Evolutionary conservation across 306 rosid species (phyloP), one percentile per base, ranked within the genome.

Genomic region (Acacia melanoxylon): DNA sequence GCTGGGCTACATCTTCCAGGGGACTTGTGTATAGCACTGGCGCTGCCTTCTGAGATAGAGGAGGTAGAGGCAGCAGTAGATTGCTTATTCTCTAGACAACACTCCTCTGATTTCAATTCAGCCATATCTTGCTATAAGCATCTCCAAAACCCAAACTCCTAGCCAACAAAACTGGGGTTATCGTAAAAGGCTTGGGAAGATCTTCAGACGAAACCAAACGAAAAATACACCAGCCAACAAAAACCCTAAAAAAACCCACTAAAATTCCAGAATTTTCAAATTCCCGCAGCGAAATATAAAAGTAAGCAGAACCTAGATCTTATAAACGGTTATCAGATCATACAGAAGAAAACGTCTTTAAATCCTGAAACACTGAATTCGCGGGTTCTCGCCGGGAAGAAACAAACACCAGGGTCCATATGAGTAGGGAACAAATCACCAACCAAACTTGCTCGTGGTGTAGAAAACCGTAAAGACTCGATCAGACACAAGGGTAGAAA

Each of bases 21-120:
- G 66, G 98, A 92, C 91, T 92, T 93, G 52, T 81, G 83, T 85
- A 88, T 69, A 62, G 88, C 91, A 88, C 95, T 89, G 33, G 85
- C 95, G 82, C 96, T 85, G 59, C 91, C 92, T 89, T 93, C 97
- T 31, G 97, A 95, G 4, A 84, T 85, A 81, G 98, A 91, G 35
- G 97, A 95, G 88, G 93, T 88, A 20, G 97, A 89, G 58, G 94
- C 94, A 72, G 92, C 93, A 22, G 91, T 88, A 16, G 94, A 84
- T 87, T 93, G 97, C 79, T 93, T 95, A 90, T 95, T 95, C 93
- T 92, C 99, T 75, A 82, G 88, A 88, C 98, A 92, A 81, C 89
- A 85, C 88, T 91, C 97, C 84, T 95, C 98, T 22, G 84, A 79
- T 83, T 91, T 91, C 82, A 70, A 78, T 78, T 82, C 98, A 59